Percentiles rank a stretch among this genome's conserved stretches.
Conservation (phyloP, 83 land plant genomes). For the Diphasiastrum complanatum region DNA sequence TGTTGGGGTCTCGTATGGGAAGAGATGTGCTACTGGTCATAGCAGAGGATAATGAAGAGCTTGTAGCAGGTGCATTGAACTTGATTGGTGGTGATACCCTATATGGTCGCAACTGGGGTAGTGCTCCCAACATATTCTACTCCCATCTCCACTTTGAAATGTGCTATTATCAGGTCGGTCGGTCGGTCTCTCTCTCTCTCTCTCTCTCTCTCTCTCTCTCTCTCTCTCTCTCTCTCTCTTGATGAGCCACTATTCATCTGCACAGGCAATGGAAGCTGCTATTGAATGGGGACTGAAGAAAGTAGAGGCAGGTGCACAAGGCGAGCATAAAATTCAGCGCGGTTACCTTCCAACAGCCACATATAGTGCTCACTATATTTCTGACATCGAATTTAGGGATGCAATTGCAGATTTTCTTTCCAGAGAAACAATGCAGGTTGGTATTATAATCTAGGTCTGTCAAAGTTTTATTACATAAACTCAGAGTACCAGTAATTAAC, state of each 20-base stretch:
- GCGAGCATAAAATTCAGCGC: slow-evolving; percentile 95
- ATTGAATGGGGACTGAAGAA: slow-evolving; percentile 69
- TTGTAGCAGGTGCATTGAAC: slow-evolving; percentile 95
- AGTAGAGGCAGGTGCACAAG: slow-evolving; percentile 99
- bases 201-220: background rate
- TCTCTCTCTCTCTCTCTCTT: background rate
- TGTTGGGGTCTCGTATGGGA: slow-evolving; percentile 80
- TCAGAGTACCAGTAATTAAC: no score
- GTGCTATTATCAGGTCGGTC: slow-evolving; percentile 88
- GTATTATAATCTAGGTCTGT: no score
- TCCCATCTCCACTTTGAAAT: slow-evolving; percentile 94
- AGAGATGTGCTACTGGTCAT: slow-evolving; percentile 68
- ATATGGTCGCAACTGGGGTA: slow-evolving; percentile 92
- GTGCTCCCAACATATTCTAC: slow-evolving; percentile 59
- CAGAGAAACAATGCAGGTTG: slow-evolving; percentile 78
- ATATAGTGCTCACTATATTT: slow-evolving; percentile 83
- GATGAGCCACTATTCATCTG: background rate
- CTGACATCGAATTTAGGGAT: slow-evolving; percentile 49
- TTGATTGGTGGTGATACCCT: slow-evolving; percentile 88
- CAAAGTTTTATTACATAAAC: no score
- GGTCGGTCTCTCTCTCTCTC: background rate
- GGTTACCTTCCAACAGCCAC: slow-evolving; percentile 89
- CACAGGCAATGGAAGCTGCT: slow-evolving; percentile 99
- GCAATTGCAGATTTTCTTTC: slow-evolving; percentile 61
- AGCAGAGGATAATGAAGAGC: slow-evolving; percentile 70